Conservation (phyloP, 495 filamentous ascomycete genomes). For the Bacidia gigantensis region DNA sequence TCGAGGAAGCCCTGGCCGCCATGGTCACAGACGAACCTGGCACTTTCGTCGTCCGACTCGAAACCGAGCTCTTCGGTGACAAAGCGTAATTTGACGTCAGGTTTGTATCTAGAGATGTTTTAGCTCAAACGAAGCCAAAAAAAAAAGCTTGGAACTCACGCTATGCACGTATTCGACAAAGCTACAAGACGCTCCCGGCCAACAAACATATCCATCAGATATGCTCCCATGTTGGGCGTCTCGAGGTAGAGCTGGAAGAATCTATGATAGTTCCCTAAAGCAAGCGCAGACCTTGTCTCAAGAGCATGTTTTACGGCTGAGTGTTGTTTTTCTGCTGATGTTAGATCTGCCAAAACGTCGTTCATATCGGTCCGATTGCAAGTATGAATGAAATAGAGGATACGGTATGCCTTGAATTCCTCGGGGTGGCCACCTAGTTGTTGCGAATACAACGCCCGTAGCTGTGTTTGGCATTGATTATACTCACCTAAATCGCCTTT, state of each 20-base stretch:
- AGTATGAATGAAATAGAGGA: constrained; percentile 98
- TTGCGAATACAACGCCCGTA: constrained; percentile 76
- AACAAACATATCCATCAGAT: constrained; percentile 98
- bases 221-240: constrained; percentile 92
- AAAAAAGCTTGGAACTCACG: constrained; percentile 55
- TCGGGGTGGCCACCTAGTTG: constrained; percentile 77
- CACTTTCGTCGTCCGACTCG: constrained; percentile 79
- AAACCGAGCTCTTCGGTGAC: constrained; percentile 93
- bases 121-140: constrained; percentile 19
- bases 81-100: constrained; percentile 75
- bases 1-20: constrained; percentile 61
- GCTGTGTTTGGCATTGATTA: constrained; percentile 99
- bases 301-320: constrained; percentile 79
- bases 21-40: constrained; percentile 73
- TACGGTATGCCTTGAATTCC: constrained; percentile 99
- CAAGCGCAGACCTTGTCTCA: constrained; percentile 77
- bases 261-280: constrained; percentile 88
- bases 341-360: constrained; percentile 95
- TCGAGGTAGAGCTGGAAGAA: constrained; percentile 93
- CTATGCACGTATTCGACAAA: constrained; percentile 78
- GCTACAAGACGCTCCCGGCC: constrained; percentile 83
- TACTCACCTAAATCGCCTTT: constrained; percentile 99
- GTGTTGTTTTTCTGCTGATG: constrained; percentile 80
- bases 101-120: constrained; percentile 61
- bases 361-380: constrained; percentile 97